phyloP scores from a whole-genome alignment of 2,329 filamentous ascomycete species.

The Pseudogymnoascus sp. region DNA sequence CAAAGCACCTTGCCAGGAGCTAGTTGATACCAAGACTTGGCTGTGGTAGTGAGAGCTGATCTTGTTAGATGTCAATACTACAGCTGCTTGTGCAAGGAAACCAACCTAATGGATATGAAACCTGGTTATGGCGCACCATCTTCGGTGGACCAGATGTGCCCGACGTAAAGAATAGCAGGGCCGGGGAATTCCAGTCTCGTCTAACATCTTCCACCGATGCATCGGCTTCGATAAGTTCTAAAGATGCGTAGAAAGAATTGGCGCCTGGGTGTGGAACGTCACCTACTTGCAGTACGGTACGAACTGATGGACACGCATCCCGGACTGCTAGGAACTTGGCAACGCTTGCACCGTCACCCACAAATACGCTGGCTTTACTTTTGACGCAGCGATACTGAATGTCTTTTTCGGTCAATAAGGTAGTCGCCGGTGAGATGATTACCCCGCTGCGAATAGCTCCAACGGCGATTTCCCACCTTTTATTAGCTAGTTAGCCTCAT shows the following conservation, averaged over 20 bases:
- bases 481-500: conserved; percentile 1
- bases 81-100: background rate
- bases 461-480: conserved; percentile 33
- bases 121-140: conserved; percentile 34
- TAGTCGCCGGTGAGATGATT: conserved; percentile 32
- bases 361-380: conserved; percentile 29
- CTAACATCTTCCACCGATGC: conserved; percentile 21
- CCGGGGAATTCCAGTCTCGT: conserved; percentile 15
- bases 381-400: conserved; percentile 30
- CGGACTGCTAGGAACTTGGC: conserved; percentile 28
- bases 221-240: conserved; percentile 22
- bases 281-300: conserved; percentile 27
- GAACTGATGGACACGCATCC: conserved; percentile 26
- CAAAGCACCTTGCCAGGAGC: conserved; percentile 30
- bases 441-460: conserved; percentile 30
- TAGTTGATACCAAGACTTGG: conserved; percentile 31
- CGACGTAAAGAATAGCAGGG: conserved; percentile 33
- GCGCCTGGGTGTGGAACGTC: conserved; percentile 7
- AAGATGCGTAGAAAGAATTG: conserved; percentile 1
- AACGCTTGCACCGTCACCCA: conserved; percentile 30
- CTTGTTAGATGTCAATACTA: background rate
- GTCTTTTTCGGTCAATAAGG: conserved; percentile 31
- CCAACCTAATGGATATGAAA: conserved; percentile 31
- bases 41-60: conserved; percentile 30
- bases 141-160: conserved; percentile 34